Evolutionary conservation across 192 early-diverging fungal genomes (phyloP).

Genomic region (Gonapodya prolifera): DNA sequence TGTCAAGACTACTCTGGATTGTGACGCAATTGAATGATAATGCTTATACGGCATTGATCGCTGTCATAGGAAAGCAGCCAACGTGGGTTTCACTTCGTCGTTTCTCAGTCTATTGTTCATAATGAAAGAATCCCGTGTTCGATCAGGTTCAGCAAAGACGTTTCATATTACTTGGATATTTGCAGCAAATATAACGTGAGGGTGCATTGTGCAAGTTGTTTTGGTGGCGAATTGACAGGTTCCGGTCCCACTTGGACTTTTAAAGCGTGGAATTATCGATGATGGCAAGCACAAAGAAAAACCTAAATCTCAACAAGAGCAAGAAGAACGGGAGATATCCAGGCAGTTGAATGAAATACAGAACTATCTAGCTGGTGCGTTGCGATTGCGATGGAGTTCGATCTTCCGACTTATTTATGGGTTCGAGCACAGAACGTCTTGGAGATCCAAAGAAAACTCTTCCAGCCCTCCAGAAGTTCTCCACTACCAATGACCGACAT

Average conservation of each 20-base stretch:
- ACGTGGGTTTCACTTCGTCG: background rate
- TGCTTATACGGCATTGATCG: background rate
- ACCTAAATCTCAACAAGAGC: too few species aligned
- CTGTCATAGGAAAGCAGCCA: background rate
- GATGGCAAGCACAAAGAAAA: conserved; percentile 47
- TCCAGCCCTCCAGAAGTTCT: conserved; percentile 54
- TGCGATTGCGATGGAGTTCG: conserved; percentile 4
- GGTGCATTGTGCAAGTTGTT: too few species aligned
- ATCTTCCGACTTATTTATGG: conserved; percentile 8
- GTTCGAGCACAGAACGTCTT: conserved; percentile 24
- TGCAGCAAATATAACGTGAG: background rate
- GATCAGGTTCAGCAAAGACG: background rate
- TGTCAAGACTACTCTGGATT: background rate
- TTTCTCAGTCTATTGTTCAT: too few species aligned
- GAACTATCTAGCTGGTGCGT: conserved; percentile 34
- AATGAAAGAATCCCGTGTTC: background rate
- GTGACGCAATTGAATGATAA: background rate
- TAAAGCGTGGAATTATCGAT: conserved; percentile 43
- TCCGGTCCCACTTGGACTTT: conserved; percentile 20
- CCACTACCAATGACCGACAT: conserved; percentile 46
- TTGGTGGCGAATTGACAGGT: background rate
- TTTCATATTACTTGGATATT: background rate
- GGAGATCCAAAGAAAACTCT: conserved; percentile 55
- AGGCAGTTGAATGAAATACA: conserved; percentile 36
- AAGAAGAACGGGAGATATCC: conserved; percentile 28